These are phyloP conservation scores for Vigna radiata DNA, from an alignment of 306 rosid genomes.

Conservation along the genomic window DNA sequence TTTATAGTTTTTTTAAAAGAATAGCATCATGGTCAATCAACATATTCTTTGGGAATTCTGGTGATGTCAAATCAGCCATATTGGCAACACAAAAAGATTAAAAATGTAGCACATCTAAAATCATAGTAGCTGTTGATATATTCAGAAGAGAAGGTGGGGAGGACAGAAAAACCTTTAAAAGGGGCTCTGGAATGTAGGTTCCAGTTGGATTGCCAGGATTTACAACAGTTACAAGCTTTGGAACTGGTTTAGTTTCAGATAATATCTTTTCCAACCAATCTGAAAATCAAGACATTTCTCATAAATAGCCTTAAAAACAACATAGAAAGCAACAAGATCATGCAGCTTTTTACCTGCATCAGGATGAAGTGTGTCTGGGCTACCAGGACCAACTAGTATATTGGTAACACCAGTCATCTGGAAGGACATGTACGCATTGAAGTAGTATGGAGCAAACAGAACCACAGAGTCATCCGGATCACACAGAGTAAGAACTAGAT, in stretches of 20 bases:
- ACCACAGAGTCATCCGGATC: conserved; percentile 92
- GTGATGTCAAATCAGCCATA: not conserved
- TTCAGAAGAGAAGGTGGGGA: not conserved
- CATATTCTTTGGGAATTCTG: conserved; percentile 19
- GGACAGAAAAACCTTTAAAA: conserved; percentile 70
- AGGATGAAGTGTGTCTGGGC: conserved; percentile 81
- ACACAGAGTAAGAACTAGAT: conserved; percentile 92
- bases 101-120: not conserved
- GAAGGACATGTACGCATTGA: conserved; percentile 92
- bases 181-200: conserved; percentile 87
- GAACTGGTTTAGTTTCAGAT: conserved; percentile 77
- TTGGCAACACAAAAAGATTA: not conserved
- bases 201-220: conserved; percentile 97
- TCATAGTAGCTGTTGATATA: conserved; percentile 4
- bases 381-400: conserved; percentile 83
- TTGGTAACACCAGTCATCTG: conserved; percentile 95
- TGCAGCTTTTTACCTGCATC: conserved; percentile 72
- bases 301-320: conserved; percentile 8
- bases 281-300: conserved; percentile 52
- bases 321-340: conserved; percentile 23
- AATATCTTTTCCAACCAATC: conserved; percentile 87
- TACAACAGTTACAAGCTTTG: conserved; percentile 91
- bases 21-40: conserved; percentile 20
- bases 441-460: conserved; percentile 94
- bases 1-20: not conserved